Percentiles rank a stretch among this genome's conserved stretches.
Conservation (phyloP, 306 rosid species). For the Vigna reflexopilosa region DNA sequence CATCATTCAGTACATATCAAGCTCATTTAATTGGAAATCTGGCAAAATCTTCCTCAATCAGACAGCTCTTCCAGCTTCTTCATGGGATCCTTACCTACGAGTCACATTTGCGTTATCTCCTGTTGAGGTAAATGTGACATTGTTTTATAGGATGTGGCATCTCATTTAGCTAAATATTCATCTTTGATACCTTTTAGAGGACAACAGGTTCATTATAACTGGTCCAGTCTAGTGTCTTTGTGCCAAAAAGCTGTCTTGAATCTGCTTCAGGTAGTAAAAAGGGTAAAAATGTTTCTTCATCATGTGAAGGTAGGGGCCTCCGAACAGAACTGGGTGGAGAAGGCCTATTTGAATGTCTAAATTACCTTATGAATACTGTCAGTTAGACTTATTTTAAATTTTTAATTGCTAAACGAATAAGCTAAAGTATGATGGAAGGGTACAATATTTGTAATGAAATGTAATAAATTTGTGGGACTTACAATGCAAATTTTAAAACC, state of each 20-base stretch:
- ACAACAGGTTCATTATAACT: neutral
- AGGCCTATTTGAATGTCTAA: neutral
- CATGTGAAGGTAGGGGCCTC: neutral
- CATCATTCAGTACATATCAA: conserved; percentile 83
- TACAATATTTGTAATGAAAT: conserved; percentile 5
- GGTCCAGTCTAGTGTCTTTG: neutral
- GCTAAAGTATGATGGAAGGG: conserved; percentile 26
- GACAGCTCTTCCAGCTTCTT: conserved; percentile 60
- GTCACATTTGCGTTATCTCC: conserved; percentile 62
- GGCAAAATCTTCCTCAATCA: conserved; percentile 61
- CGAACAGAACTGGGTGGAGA: neutral
- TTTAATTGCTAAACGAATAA: neutral
- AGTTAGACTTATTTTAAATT: conserved; percentile 18
- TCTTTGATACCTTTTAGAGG: neutral
- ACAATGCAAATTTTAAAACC: neutral
- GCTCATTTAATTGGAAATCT: conserved; percentile 76
- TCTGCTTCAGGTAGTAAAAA: neutral
- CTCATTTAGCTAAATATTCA: conserved; percentile 12
- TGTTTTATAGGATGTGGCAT: conserved; percentile 13
- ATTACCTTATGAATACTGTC: conserved; percentile 12
- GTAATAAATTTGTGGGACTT: neutral
- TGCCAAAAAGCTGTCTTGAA: neutral
- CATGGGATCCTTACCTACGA: conserved; percentile 70
- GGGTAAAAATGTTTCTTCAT: neutral
- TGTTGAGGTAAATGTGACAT: conserved; percentile 43